Base-by-base conservation (phyloP, 1,284 basidiomycete species). In the Irpex sp. region DNA sequence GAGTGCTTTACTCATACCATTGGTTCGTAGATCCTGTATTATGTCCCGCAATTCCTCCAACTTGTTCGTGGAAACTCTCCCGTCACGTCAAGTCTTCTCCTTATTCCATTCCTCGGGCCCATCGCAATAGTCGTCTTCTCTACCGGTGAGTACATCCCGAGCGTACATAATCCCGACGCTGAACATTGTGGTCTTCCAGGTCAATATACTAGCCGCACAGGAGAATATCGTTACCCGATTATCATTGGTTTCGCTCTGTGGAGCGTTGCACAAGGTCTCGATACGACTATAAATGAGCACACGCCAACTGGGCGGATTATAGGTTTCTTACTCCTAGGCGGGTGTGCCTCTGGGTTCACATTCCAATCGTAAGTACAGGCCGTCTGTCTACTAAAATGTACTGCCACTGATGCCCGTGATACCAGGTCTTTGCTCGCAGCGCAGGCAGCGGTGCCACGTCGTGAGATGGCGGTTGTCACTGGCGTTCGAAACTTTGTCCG, bases 41-140 rank as follows among this genome's bases (percentile, higher is more conserved):
- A 79, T 64, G 74, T 82, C 5, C 81, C 82, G 0, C 78, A 80
- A 60, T 83, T 78, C 68, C 77, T 81, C 57, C 81, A 83, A 64
- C 75, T 83, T 13, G 81, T 81, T 9, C 73, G 76, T 17, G 80
- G 80, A 11, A 77, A 70, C 55, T 75, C 76, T 9, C 76, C 82
- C 0, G 78, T 83, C 58, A 76, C 73, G 5, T 80, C 79, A 0
- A 82, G 81, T 44, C 74, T 81, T 17, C 58, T 64, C 17, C 8
- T 73, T 9, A 44, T 65, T 6, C 64, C 64, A n/a, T 65, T 65
- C 62, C 54, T 63, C 8, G 64, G 59, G 2, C 64, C 62, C 2
- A 66, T 72, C 17, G 80, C 81, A 61, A 68, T 78, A 52, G 61
- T 80, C 9, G 73, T 78, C 44, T 75, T 73, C 55, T 72, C 71